These are phyloP conservation scores for Abrus precatorius DNA, from an alignment of 306 rosid genomes.

Conservation along the genomic window DNA sequence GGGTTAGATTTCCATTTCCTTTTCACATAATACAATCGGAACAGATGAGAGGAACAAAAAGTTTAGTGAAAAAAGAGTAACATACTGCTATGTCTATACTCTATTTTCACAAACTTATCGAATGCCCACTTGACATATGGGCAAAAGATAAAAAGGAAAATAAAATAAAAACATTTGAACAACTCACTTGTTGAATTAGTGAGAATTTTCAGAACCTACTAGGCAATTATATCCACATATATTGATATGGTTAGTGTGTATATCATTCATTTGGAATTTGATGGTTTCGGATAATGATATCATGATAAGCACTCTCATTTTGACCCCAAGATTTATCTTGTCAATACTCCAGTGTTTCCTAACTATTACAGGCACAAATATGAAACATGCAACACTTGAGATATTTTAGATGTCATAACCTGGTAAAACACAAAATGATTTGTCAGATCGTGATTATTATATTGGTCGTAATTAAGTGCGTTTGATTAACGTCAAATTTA, in stretches of 20 bases:
- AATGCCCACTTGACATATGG: background rate
- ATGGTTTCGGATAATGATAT: background rate
- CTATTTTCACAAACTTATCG: background rate
- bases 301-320: background rate
- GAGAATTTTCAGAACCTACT: background rate
- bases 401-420: background rate
- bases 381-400: background rate
- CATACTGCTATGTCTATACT: background rate
- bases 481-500: too few relatives aligned
- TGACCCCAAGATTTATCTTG: background rate
- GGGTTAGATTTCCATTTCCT: background rate
- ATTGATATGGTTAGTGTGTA: background rate
- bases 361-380: background rate
- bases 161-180: background rate
- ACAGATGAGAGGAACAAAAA: background rate
- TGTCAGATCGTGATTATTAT: too few relatives aligned
- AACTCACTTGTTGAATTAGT: background rate
- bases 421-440: background rate
- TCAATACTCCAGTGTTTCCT: background rate
- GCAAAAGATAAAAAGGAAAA: background rate
- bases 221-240: background rate
- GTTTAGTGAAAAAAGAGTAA: background rate
- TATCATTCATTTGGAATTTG: constrained; percentile 1
- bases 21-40: background rate
- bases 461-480: too few relatives aligned